These are phyloP conservation scores for Sugiyamaella japonica DNA, from an alignment of 1,139 yeast species.

Conservation along the genomic window DNA sequence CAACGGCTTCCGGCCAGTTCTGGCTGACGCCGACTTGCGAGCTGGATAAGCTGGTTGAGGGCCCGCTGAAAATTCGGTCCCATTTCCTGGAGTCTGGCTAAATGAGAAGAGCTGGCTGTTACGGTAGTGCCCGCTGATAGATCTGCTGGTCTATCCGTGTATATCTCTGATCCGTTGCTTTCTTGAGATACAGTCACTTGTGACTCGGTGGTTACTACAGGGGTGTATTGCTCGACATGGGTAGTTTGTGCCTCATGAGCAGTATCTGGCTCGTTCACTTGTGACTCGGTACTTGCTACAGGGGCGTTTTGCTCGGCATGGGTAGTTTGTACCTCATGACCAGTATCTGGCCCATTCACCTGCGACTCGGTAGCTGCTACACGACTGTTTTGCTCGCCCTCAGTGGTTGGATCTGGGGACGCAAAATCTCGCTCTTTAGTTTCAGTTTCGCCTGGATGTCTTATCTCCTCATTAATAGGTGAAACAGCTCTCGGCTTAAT, in stretches of 20 bases:
- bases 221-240: too few relatives aligned
- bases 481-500: too few relatives aligned
- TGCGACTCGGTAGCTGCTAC: neutral
- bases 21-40: neutral
- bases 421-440: too few relatives aligned
- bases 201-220: too few relatives aligned
- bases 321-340: too few relatives aligned
- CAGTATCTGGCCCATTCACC: neutral
- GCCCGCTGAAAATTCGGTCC: neutral
- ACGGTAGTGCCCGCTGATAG: neutral
- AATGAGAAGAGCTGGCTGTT: neutral
- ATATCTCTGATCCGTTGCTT: neutral
- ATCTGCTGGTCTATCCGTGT: constrained; percentile 4
- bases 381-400: too few relatives aligned
- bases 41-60: neutral
- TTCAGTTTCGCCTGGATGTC: too few relatives aligned
- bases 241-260: too few relatives aligned
- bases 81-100: neutral
- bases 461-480: neutral
- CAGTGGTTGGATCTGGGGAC: too few relatives aligned
- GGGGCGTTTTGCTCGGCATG: too few relatives aligned
- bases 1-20: neutral
- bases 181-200: constrained; percentile 1
- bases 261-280: neutral
- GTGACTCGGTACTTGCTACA: neutral